Percentiles rank a stretch among this genome's conserved stretches.
phyloP scores from a whole-genome alignment of 352 stramenopile species.

The Globisporangium echinulatum region DNA sequence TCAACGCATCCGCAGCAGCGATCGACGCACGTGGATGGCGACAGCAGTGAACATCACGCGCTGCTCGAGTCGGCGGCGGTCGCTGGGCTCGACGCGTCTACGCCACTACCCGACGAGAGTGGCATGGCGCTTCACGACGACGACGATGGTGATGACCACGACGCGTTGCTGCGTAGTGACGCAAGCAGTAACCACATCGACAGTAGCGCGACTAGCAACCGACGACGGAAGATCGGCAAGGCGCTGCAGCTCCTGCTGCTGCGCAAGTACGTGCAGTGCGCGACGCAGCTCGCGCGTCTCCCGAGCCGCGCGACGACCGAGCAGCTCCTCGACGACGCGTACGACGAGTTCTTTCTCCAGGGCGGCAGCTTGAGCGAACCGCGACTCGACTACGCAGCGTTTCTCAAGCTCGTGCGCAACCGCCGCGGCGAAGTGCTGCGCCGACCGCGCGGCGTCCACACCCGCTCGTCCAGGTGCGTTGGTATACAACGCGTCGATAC shows the following conservation, averaged over 20 bases:
- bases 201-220: not conserved
- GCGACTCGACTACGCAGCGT: conserved; percentile 45
- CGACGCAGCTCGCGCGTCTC: conserved; percentile 38
- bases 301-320: conserved; percentile 46
- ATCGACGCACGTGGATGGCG: conserved; percentile 1
- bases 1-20: not conserved
- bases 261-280: conserved; percentile 52
- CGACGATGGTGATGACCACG: conserved; percentile 14
- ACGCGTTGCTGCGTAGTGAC: conserved; percentile 6
- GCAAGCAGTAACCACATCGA: not conserved
- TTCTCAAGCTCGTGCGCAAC: conserved; percentile 68
- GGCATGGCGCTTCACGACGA: conserved; percentile 12
- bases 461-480: conserved; percentile 17
- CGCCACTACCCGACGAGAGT: conserved; percentile 15
- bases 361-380: conserved; percentile 51
- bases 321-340: conserved; percentile 54
- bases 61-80: conserved; percentile 7
- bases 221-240: conserved; percentile 51
- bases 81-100: conserved; percentile 7
- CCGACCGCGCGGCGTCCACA: conserved; percentile 14
- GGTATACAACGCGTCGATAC: not conserved
- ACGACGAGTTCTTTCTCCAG: conserved; percentile 68
- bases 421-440: conserved; percentile 40
- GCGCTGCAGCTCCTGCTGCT: conserved; percentile 47
- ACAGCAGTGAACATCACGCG: conserved; percentile 5